Base-by-base conservation (phyloP, 805 yeast genomes). In the Candida vaughaniae region DNA sequence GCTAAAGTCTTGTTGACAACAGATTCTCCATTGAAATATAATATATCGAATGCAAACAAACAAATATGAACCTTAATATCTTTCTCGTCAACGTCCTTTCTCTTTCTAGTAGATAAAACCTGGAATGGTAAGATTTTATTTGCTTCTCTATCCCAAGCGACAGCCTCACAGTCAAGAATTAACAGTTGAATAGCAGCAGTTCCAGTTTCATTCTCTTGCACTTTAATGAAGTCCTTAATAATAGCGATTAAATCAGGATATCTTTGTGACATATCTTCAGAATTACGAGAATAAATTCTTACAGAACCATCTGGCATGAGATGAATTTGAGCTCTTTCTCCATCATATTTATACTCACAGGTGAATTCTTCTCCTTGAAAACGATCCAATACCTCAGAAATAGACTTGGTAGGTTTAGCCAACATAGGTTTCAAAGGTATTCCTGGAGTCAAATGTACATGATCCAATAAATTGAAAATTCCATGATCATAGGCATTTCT, bases 361-460 rank as follows among this genome's bases (percentile, higher is more conserved):
- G 97, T 90, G 55, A 93, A 93, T 40, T 77, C 77, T 48, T 82
- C 83, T 31, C 82, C 88, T 46, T 84, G 85, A 56, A 93, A 90
- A 39, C 95, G 70, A 56, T 93, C 96, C 43, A 93, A 70, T 1
- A 93, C 86, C 56, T 93, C 99, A n/a, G 85, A 77, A 23, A 93
- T 82, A 2, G 96, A 77, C 55, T 93, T 91, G 0, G 98, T 91
- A 2, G 99, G 99, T 56, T 91, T 93, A 5, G 99, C 99, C 52
- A 93, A 76, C 99, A 93, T 93, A 1, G 99, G 99, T 56, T 90
- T 91, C 49, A 93, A 69, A 0, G 99, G 99, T 4, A 93, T 80
- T 1, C 98, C 98, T 0, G 99, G 96, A 7, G 82, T 80, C 43
- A 93, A 65, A 26, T 78, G 79, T 49, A 95, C 81, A 46, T 81